These are phyloP conservation scores for Ascochyta koolunga DNA, from an alignment of 2,329 filamentous ascomycete genomes.

Conservation along the genomic window DNA sequence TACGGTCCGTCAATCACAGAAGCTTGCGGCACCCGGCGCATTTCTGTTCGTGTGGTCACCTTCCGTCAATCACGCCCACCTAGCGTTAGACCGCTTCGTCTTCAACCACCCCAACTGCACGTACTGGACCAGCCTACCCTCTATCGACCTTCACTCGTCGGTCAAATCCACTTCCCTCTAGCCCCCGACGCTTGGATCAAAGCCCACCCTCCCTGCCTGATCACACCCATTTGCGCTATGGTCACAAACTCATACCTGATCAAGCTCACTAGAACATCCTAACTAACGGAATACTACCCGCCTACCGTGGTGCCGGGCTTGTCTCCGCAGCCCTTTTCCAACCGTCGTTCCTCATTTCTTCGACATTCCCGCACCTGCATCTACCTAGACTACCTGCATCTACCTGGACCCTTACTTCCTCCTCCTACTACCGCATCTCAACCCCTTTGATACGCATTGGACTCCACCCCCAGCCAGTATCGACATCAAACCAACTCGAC, in stretches of 20 bases:
- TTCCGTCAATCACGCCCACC: constrained; percentile 30
- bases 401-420: constrained; percentile 37
- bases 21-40: constrained; percentile 23
- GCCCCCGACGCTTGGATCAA: constrained; percentile 45
- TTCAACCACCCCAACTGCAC: constrained; percentile 17
- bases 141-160: constrained; percentile 27
- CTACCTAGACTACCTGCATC: constrained; percentile 50
- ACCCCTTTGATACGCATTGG: too few species aligned
- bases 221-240: constrained; percentile 47
- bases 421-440: constrained; percentile 3
- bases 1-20: constrained; percentile 40
- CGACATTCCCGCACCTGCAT: constrained; percentile 46
- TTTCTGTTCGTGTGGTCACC: constrained; percentile 28
- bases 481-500: constrained; percentile 22
- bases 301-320: constrained; percentile 51
- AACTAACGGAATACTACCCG: constrained; percentile 48
- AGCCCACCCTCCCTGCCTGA: constrained; percentile 43
- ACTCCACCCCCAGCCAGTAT: constrained; percentile 16
- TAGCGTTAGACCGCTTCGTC: constrained; percentile 33
- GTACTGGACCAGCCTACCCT: constrained; percentile 30
- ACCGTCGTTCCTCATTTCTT: constrained; percentile 51
- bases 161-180: constrained; percentile 44
- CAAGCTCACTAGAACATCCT: constrained; percentile 48
- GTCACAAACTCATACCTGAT: constrained; percentile 48
- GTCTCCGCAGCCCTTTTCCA: constrained; percentile 50